Conservation (phyloP, 805 yeast species). For the Teunomyces pallodes region DNA sequence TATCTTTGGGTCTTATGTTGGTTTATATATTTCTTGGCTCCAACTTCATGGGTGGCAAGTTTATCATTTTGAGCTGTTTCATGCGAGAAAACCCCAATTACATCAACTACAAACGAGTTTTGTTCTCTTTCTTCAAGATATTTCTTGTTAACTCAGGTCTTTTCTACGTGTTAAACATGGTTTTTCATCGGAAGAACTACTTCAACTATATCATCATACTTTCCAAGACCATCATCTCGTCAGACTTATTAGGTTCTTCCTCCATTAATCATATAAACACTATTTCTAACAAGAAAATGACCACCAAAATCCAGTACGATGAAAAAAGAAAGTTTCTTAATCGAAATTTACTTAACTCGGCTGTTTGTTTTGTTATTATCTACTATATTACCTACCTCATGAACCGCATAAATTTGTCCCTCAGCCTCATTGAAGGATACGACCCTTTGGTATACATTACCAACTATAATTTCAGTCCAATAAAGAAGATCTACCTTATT, state of each 20-base stretch:
- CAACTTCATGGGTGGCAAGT: constrained; percentile 14
- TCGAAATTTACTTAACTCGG: constrained; percentile 9
- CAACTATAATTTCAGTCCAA: constrained; percentile 9
- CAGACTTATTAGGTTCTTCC: constrained; percentile 13
- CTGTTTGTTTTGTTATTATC: constrained; percentile 12
- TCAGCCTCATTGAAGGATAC: constrained; percentile 7
- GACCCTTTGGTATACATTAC: constrained; percentile 10
- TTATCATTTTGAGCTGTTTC: constrained; percentile 6
- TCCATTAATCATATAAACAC: constrained; percentile 11
- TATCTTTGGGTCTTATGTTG: constrained; percentile 9
- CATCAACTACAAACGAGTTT: constrained; percentile 1
- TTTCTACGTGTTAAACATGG: constrained; percentile 3
- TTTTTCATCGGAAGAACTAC: constrained; percentile 9
- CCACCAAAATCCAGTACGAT: constrained; percentile 10
- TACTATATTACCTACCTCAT: constrained; percentile 13
- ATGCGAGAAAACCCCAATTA: constrained; percentile 5
- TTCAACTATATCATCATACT: constrained; percentile 14
- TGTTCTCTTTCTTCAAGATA: constrained; percentile 1
- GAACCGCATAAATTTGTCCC: constrained; percentile 12
- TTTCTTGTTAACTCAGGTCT: constrained; percentile 4
- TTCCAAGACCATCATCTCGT: constrained; percentile 13
- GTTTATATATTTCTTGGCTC: constrained; percentile 12
- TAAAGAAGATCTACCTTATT: constrained; percentile 9
- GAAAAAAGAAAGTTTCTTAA: constrained; percentile 8
- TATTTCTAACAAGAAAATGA: constrained; percentile 9